A percentile compares a stretch with the other conserved stretches of the same genome.
Evolutionary conservation across 2,329 filamentous ascomycete species (phyloP).

Genomic region (Colletotrichum karsti): DNA sequence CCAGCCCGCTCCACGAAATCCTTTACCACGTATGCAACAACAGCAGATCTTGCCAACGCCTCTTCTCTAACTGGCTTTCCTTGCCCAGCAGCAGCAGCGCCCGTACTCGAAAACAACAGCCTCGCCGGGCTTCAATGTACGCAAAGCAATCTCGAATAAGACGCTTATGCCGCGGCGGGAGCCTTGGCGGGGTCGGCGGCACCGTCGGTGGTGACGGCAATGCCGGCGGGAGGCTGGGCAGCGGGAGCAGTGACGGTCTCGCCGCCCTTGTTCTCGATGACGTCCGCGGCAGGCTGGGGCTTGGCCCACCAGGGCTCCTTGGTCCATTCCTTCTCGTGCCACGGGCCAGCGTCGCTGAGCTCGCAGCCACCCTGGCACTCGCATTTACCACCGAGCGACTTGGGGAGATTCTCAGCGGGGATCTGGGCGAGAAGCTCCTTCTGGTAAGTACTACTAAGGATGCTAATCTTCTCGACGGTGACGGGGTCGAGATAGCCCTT

Average conservation of each 20-base stretch:
- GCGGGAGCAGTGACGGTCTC: slow-evolving; percentile 42
- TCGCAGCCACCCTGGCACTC: slow-evolving; percentile 83
- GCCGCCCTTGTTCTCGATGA: slow-evolving; percentile 50
- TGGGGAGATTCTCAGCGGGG: slow-evolving; percentile 88
- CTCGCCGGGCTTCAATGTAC: background rate
- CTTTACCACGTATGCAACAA: slow-evolving; percentile 15
- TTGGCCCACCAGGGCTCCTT: slow-evolving; percentile 72
- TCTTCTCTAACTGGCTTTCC: slow-evolving; percentile 27
- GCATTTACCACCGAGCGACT: slow-evolving; percentile 85
- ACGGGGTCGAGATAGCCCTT: slow-evolving; percentile 97
- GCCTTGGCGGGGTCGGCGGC: slow-evolving; percentile 40
- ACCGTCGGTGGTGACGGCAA: slow-evolving; percentile 38
- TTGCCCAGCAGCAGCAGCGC: slow-evolving; percentile 24
- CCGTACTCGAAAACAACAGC: slow-evolving; percentile 18
- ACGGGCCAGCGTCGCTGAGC: slow-evolving; percentile 90
- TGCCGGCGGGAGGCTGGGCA: slow-evolving; percentile 42
- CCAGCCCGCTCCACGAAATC: background rate
- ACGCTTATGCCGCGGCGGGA: slow-evolving; percentile 41
- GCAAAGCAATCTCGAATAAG: background rate
- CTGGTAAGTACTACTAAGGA: slow-evolving; percentile 84
- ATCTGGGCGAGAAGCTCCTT: slow-evolving; percentile 86
- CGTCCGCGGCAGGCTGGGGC: slow-evolving; percentile 46
- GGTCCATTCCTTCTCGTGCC: slow-evolving; percentile 77
- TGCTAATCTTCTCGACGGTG: slow-evolving; percentile 94
- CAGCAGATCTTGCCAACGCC: slow-evolving; percentile 18